Conservation (phyloP, 306 rosid genomes). For the Dalbergia cochinchinensis region DNA sequence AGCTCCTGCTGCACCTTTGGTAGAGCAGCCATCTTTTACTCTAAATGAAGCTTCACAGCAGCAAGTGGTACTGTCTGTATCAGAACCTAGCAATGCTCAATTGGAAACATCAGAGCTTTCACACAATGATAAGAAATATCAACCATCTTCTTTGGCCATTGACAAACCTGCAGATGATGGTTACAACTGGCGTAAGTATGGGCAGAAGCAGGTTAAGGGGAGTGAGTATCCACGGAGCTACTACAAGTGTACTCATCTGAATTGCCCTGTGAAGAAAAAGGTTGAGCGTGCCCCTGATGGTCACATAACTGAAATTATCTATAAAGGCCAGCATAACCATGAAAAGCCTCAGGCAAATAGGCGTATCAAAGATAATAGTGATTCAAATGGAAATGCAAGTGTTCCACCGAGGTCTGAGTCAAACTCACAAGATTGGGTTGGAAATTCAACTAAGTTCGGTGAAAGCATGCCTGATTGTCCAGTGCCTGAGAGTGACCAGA, state of each 20-base stretch:
- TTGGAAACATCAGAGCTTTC: constrained; percentile 62
- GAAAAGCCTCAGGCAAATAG: constrained; percentile 77
- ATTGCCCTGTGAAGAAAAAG: constrained; percentile 93
- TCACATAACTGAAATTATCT: constrained; percentile 91
- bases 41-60: constrained; percentile 62
- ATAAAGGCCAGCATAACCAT: constrained; percentile 95
- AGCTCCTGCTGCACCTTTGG: constrained; percentile 55
- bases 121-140: constrained; percentile 71
- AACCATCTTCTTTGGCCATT: constrained; percentile 55
- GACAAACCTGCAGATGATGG: constrained; percentile 90
- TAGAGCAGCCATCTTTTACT: constrained; percentile 55
- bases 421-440: constrained; percentile 64
- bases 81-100: constrained; percentile 58
- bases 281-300: constrained; percentile 92
- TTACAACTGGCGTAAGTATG: constrained; percentile 98
- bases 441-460: constrained; percentile 55
- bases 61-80: constrained; percentile 61
- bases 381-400: constrained; percentile 59
- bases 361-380: constrained; percentile 76
- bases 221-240: constrained; percentile 97
- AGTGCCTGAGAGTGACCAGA: constrained; percentile 54
- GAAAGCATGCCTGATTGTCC: constrained; percentile 57
- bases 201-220: constrained; percentile 98
- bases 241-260: constrained; percentile 88
- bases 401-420: constrained; percentile 63